Conservation (phyloP, 768 basidiomycete species). For the Lactarius pseudohatsudake region DNA sequence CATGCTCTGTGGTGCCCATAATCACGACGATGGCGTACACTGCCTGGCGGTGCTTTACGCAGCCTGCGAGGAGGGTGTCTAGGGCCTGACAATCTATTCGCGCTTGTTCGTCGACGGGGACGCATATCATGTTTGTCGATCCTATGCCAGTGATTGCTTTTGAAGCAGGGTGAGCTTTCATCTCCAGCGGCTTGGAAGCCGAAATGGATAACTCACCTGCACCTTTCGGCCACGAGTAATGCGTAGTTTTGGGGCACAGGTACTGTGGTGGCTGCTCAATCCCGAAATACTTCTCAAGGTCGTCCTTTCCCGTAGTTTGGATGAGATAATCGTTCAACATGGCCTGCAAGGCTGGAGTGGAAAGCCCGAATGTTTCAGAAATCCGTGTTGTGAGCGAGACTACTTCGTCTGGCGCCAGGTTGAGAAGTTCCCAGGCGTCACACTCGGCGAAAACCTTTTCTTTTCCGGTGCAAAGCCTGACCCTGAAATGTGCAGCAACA, state of each 20-base stretch:
- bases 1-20: conserved; percentile 47
- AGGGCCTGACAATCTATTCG: conserved; percentile 39
- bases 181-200: neutral
- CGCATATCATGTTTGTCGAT: conserved; percentile 38
- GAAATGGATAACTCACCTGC: conserved; percentile 37
- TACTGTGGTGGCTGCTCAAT: conserved; percentile 33
- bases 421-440: conserved; percentile 44
- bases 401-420: conserved; percentile 37
- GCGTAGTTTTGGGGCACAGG: conserved; percentile 37
- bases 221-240: conserved; percentile 51
- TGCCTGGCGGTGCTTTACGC: conserved; percentile 36
- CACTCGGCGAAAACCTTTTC: conserved; percentile 36
- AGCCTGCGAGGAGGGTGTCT: conserved; percentile 32
- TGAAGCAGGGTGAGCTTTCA: neutral
- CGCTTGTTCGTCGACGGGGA: conserved; percentile 40
- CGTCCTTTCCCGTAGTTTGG: conserved; percentile 41
- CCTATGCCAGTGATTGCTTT: conserved; percentile 47
- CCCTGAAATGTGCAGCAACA: conserved; percentile 37
- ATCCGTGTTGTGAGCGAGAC: conserved; percentile 41
- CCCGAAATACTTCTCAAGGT: conserved; percentile 32
- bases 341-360: conserved; percentile 35
- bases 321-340: conserved; percentile 37
- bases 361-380: conserved; percentile 37
- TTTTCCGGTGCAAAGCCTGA: conserved; percentile 33
- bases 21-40: conserved; percentile 46